Evolutionary conservation across 306 rosid species (phyloP), one percentile per base, ranked within the genome.

Genomic region (Casuarina equisetifolia): DNA sequence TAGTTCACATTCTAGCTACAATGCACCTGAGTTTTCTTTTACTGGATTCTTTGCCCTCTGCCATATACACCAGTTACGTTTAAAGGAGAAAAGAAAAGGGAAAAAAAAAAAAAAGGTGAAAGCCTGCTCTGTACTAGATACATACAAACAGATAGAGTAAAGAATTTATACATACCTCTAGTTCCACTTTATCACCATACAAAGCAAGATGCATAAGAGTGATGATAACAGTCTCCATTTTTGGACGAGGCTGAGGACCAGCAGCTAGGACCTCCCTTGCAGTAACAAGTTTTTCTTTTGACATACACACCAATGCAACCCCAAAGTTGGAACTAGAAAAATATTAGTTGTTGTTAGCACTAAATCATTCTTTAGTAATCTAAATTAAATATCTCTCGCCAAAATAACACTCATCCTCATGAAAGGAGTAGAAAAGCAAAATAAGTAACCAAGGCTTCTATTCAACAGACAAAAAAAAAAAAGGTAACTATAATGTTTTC

Each of bases 171-270:
- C n/a, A 39, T 82, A 92, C 98, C 97, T 92, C 93, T 79, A 84
- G 19, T 83, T 94, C 98, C 16, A 92, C 87, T 74, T 87, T 86
- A 81, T 92, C 98, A 81, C 98, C 92, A 55, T 90, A 88, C 40
- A 94, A 63, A 77, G 98, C 96, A 77, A 94, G 83, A 90, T 92
- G 90, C 96, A 89, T 90, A 38, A 94, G 95, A 64, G 98, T 92
- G 58, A 92, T 78, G 73, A 94, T 46, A 77, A 88, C 85, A 44
- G 98, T 94, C 80, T 94, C 98, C 92, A 92, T 80, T 42, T 53
- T 71, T 39, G 93, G 80, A 72, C 76, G 85, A 86, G 91, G 89
- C 80, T 90, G 93, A 76, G 90, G 90, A 84, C 93, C 97, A 78
- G 88, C 87, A 72, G 87, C 93, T 78, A 88, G 78, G 75, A 92